These are phyloP conservation scores for Skeletonema costatum DNA, from an alignment of 108 stramenopile species.

Conservation along the genomic window DNA sequence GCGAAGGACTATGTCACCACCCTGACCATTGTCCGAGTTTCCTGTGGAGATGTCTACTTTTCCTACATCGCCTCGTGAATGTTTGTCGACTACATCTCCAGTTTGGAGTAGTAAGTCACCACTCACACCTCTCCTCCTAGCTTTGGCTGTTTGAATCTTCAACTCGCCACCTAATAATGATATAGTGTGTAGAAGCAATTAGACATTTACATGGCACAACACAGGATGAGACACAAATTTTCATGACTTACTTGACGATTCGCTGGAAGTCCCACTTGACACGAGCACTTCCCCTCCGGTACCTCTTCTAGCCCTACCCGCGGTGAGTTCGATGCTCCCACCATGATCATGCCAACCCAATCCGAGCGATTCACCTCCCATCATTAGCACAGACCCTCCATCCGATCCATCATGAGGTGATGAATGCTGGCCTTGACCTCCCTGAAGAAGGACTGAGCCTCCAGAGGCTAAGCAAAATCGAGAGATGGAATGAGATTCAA, in stretches of 20 bases:
- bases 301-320: conserved; percentile 15
- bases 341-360: conserved; percentile 8
- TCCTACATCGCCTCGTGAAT: conserved; percentile 4
- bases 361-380: conserved; percentile 18
- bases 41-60: neutral
- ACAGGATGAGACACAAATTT: neutral
- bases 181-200: neutral
- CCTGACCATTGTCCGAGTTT: neutral
- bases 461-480: neutral
- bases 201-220: neutral
- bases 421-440: conserved; percentile 18
- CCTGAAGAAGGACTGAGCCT: conserved; percentile 5
- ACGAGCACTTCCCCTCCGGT: conserved; percentile 5
- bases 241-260: conserved; percentile 11
- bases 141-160: neutral
- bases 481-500: neutral
- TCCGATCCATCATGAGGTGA: conserved; percentile 4
- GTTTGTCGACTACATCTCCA: conserved; percentile 16
- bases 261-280: conserved; percentile 3
- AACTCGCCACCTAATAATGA: conserved; percentile 1
- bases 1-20: neutral
- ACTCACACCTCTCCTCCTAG: conserved; percentile 4
- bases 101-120: conserved; percentile 7
- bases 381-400: conserved; percentile 18
- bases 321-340: conserved; percentile 17